Evolutionary conservation across 768 basidiomycete genomes (phyloP).

Genomic region (Xerocomellus intermedius): DNA sequence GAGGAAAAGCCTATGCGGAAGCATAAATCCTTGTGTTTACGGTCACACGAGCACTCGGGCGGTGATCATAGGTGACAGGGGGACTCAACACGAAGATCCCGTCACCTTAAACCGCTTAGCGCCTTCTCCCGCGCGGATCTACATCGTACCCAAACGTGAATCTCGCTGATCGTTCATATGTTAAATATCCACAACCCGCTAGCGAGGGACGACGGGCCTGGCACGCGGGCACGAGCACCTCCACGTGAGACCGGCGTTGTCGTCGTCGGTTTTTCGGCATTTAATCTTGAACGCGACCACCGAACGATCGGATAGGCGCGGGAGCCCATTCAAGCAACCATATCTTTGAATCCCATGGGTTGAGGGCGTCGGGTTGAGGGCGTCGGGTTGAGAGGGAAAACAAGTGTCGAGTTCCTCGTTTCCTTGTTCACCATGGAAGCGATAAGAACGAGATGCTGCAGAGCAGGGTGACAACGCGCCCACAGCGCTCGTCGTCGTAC

Average conservation of each 20-base stretch:
- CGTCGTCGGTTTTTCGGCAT: not conserved
- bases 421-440: not conserved
- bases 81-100: constrained; percentile 13
- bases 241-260: not conserved
- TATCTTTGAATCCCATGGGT: not conserved
- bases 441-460: constrained; percentile 1
- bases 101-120: not conserved
- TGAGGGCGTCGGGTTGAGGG: not conserved
- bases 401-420: not conserved
- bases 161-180: constrained; percentile 14
- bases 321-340: not conserved
- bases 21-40: not conserved
- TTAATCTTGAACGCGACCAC: too few relatives aligned
- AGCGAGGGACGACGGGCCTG: not conserved
- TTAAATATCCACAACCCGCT: not conserved
- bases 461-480: constrained; percentile 8
- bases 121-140: constrained; percentile 1
- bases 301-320: too few relatives aligned
- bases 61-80: constrained; percentile 12
- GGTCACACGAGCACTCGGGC: not conserved
- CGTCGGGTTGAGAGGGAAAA: not conserved
- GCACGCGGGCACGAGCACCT: not conserved
- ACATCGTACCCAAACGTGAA: constrained; percentile 7
- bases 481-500: not conserved
- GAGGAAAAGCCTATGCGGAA: not conserved